Evolutionary conservation across 495 filamentous ascomycete species (phyloP).

Genomic region (Trypethelium eluteriae): DNA sequence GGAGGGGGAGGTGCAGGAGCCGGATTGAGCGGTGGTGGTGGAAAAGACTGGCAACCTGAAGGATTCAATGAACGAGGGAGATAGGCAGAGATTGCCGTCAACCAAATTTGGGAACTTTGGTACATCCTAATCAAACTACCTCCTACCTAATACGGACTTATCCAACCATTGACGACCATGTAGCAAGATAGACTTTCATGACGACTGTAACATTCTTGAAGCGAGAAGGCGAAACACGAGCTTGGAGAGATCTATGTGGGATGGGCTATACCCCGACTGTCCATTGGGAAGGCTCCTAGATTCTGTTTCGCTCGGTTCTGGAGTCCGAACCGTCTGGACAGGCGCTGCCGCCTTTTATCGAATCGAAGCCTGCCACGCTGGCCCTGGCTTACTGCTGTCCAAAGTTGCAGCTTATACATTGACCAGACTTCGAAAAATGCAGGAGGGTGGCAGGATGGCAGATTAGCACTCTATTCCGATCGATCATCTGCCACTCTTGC

Average conservation of each 20-base stretch:
- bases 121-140: neutral
- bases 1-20: constrained; percentile 30
- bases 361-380: neutral
- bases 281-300: neutral
- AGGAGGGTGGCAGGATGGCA: neutral
- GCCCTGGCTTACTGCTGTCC: neutral
- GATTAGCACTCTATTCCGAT: neutral
- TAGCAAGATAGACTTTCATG: too few relatives aligned
- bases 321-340: neutral
- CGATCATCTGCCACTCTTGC: neutral
- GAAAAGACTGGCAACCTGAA: constrained; percentile 22
- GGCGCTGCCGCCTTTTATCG: neutral
- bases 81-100: neutral
- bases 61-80: constrained; percentile 19
- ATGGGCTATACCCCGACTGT: too few relatives aligned
- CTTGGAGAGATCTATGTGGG: too few relatives aligned
- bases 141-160: neutral
- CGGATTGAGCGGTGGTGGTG: neutral
- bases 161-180: neutral
- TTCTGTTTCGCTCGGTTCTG: neutral
- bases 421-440: neutral
- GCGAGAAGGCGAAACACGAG: too few relatives aligned
- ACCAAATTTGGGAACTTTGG: neutral
- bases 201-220: too few relatives aligned
- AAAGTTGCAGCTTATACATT: neutral